These are phyloP conservation scores for Pleoardoris graminearum DNA, from an alignment of 2,329 filamentous ascomycete species.

Conservation along the genomic window DNA sequence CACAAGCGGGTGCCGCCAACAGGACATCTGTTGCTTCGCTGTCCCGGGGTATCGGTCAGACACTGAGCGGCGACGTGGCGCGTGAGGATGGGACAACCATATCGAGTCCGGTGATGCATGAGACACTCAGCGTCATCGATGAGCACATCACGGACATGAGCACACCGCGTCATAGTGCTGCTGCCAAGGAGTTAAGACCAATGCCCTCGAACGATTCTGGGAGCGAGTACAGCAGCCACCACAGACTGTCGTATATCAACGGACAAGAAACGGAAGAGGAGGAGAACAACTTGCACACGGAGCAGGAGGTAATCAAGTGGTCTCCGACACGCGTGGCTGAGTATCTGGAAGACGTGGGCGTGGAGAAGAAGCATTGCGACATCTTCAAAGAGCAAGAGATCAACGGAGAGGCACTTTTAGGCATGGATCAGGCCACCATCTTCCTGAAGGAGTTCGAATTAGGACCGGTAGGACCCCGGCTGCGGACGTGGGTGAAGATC, in stretches of 20 bases:
- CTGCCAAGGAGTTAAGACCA: constrained; percentile 49
- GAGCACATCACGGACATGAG: constrained; percentile 92
- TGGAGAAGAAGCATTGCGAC: constrained; percentile 88
- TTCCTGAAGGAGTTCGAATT: constrained; percentile 96
- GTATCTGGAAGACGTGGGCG: constrained; percentile 80
- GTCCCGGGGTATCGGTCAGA: constrained; percentile 42
- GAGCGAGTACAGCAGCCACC: constrained; percentile 86
- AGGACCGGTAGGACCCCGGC: constrained; percentile 81
- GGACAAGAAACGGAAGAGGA: constrained; percentile 96
- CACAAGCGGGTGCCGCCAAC: constrained; percentile 19
- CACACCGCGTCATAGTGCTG: constrained; percentile 60
- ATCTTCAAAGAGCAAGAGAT: constrained; percentile 97
- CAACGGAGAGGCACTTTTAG: constrained; percentile 85
- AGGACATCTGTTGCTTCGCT: constrained; percentile 26
- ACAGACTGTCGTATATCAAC: constrained; percentile 86
- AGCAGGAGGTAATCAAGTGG: constrained; percentile 79
- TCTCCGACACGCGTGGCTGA: constrained; percentile 80
- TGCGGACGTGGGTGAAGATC: constrained; percentile 97
- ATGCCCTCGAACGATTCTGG: constrained; percentile 71
- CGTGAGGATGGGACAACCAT: constrained; percentile 49
- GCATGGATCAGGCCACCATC: constrained; percentile 92
- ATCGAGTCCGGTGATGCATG: constrained; percentile 82
- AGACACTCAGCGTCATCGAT: constrained; percentile 93
- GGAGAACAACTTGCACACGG: constrained; percentile 70
- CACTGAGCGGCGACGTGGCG: constrained; percentile 35